These are phyloP conservation scores for Curvularia verruculosa DNA, from an alignment of 2,329 filamentous ascomycete genomes.

Conservation along the genomic window DNA sequence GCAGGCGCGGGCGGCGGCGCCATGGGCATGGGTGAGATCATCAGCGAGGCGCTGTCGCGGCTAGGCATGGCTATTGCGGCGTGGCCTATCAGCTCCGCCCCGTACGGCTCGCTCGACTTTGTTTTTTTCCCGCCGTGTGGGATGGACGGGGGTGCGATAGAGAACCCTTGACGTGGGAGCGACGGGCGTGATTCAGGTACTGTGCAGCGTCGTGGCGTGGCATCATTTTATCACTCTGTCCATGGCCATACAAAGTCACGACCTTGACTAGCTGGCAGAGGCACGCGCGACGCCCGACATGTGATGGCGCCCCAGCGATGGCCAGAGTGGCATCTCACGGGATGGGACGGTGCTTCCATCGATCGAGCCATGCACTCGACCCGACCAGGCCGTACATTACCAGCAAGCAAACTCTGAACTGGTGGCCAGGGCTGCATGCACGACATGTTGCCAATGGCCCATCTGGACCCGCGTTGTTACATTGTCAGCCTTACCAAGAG, in stretches of 20 bases:
- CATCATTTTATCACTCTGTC: background rate
- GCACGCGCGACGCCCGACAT: background rate
- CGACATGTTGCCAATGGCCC: background rate
- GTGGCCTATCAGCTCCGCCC: background rate
- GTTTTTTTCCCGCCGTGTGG: background rate
- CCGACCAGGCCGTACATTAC: too few relatives aligned
- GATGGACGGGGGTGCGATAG: background rate
- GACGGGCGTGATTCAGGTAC: background rate
- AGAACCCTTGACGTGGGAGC: background rate
- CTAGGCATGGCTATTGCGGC: slow-evolving; percentile 1
- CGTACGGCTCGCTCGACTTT: background rate
- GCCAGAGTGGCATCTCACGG: background rate
- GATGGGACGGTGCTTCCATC: background rate
- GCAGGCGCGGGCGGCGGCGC: slow-evolving; percentile 16
- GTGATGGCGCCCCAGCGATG: background rate
- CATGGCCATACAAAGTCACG: too few relatives aligned
- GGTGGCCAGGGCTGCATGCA: background rate
- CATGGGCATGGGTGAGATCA: slow-evolving; percentile 28
- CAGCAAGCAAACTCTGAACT: background rate
- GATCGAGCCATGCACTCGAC: too few relatives aligned
- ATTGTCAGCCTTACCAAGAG: background rate
- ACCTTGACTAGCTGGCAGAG: background rate
- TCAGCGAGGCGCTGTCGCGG: slow-evolving; percentile 17
- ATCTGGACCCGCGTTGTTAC: background rate
- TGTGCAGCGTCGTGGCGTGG: background rate